Conservation (phyloP, 768 basidiomycete genomes). For the Mrakia gelida region DNA sequence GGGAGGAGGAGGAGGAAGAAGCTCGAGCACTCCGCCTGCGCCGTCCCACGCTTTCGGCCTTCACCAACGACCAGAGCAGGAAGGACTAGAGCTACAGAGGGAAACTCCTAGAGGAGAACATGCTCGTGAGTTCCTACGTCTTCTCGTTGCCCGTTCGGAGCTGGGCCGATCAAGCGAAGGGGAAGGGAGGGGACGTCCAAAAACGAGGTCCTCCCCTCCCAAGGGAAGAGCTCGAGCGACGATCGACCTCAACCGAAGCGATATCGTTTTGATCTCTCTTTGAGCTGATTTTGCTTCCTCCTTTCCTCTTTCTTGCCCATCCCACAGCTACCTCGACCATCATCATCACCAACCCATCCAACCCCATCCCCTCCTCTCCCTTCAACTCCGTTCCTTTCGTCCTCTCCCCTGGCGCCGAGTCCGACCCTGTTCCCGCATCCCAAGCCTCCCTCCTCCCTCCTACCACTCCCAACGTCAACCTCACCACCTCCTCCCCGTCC, state of each 20-base stretch:
- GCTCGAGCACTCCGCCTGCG: background rate
- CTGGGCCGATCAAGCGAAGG: too few species aligned
- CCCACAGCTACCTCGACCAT: background rate
- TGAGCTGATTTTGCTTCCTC: background rate
- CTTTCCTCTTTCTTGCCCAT: background rate
- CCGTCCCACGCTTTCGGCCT: background rate
- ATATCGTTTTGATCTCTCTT: background rate
- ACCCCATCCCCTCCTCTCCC: background rate
- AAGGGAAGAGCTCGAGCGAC: too few species aligned
- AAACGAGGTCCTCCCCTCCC: too few species aligned
- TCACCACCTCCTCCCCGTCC: background rate
- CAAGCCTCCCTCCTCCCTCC: background rate
- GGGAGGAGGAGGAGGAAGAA: background rate
- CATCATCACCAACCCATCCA: slow-evolving; percentile 12
- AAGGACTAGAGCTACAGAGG: background rate
- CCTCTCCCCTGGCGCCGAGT: background rate
- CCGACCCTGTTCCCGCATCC: too few species aligned
- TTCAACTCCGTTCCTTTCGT: background rate
- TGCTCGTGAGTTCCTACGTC: background rate
- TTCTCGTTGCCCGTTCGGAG: background rate
- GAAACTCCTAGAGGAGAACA: background rate
- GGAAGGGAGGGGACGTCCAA: too few species aligned
- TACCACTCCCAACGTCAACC: background rate
- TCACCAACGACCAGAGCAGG: background rate
- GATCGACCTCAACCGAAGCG: background rate